Evolutionary conservation across 257 asterid species (phyloP), one percentile per base, ranked within the genome.

Genomic region (Hygrophila difformis): DNA sequence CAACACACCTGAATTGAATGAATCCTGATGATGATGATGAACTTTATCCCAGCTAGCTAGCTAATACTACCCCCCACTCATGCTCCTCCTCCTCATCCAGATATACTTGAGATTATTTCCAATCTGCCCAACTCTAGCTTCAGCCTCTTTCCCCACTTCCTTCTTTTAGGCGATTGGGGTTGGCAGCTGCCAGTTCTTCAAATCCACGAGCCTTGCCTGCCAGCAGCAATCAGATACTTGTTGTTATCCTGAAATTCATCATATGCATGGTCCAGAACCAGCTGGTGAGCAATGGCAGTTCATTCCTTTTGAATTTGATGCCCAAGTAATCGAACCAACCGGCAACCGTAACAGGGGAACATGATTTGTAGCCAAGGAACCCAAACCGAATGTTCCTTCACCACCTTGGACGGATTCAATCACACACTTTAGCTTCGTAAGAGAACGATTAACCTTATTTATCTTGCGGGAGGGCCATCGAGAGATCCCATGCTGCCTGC

Each of bases 401-500:
- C 82, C 83, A 53, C 92, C 93, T 71, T 84, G 84, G 39, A 88
- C 95, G 9, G 97, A 88, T 65, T 79, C 97, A 42, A 84, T 81
- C 11, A 84, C 94, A 40, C 73, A 75, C 68, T 81, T 77, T 40
- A 81, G 84, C 73, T 84, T 84, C 20, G 93, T 47, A 53, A 84
- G 87, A 34, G 95, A 79, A 35, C 87, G 89, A 59, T 79, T 81
- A 40, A 88, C 97, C 77, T 88, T 88, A 67, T 84, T 88, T 71
- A 84, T 88, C 81, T 84, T 84, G 66, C 94, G 94, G 33, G 95
- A 88, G 47, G 97, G 95, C 97, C 94, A 88, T 28, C 95, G 75
- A 16, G 93, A 81, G 59, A 88, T 88, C 41, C 95, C 97, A 29
- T 84, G 94, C 63, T 84, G 93, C 67, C 97, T 72, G 57, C 97